Percentiles rank a stretch among this genome's conserved stretches.
phyloP scores from a whole-genome alignment of 192 early-diverging fungal genomes.

The Coemansia sp. region DNA sequence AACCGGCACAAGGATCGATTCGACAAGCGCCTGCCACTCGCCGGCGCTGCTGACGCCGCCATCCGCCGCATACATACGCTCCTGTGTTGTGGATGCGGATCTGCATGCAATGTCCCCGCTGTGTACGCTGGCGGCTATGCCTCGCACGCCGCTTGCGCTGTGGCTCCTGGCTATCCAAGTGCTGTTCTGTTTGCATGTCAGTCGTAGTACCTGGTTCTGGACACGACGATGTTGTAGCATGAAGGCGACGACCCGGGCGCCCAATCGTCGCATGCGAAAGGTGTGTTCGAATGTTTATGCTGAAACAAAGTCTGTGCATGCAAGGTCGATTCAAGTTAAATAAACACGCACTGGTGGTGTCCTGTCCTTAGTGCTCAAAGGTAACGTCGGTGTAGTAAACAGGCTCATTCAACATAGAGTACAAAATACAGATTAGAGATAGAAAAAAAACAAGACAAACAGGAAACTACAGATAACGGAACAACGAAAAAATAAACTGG shows the following conservation, averaged over 20 bases:
- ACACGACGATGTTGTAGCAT: background rate
- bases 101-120: background rate
- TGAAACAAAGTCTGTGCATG: background rate
- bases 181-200: background rate
- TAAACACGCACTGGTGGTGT: too few relatives aligned
- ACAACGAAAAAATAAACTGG: background rate
- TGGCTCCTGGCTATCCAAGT: background rate
- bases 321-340: background rate
- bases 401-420: background rate
- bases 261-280: slow-evolving; percentile 4
- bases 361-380: too few relatives aligned
- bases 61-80: background rate
- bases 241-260: background rate
- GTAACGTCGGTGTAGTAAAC: too few relatives aligned
- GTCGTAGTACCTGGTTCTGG: background rate
- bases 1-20: slow-evolving; percentile 1
- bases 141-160: background rate
- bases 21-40: background rate
- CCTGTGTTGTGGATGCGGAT: background rate
- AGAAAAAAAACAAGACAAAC: too few relatives aligned
- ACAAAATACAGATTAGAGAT: background rate
- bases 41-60: background rate
- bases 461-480: background rate
- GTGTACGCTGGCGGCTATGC: background rate
- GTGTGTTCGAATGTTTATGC: background rate